phyloP scores from a whole-genome alignment of 228 moss, liverwort and hornwort species.

The Sphagnum fallax region DNA sequence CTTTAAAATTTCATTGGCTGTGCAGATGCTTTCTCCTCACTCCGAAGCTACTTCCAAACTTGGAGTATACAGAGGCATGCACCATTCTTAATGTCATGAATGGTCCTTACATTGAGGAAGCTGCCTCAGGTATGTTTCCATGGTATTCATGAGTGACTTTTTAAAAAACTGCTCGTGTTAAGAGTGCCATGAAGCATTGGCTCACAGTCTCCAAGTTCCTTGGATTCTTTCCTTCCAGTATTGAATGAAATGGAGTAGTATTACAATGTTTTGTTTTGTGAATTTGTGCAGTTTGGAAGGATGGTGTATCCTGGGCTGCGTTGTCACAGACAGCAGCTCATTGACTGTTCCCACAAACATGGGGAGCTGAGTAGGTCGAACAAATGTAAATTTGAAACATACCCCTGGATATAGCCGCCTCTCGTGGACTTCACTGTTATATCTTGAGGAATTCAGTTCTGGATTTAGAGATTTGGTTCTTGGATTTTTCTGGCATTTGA shows the following conservation, averaged over 20 bases:
- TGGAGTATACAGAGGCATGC: conserved; percentile 82
- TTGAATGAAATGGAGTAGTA: not conserved
- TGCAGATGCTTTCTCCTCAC: conserved; percentile 90
- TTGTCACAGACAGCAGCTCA: conserved; percentile 2
- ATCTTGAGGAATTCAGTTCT: no score
- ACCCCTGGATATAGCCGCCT: no score
- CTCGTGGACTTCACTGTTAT: no score
- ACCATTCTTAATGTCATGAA: conserved; percentile 93
- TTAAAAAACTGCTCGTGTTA: not conserved
- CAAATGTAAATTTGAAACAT: no score
- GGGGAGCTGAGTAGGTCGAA: no score
- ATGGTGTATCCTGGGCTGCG: conserved; percentile 7
- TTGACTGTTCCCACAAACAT: not conserved
- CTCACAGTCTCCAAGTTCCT: not conserved
- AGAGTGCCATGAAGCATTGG: not conserved
- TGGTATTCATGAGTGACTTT: not conserved
- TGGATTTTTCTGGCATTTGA: no score
- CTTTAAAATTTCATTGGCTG: not conserved
- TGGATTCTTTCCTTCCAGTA: not conserved
- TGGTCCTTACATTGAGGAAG: conserved; percentile 75
- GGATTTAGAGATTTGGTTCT: no score
- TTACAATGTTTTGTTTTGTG: not conserved
- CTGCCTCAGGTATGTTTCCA: conserved; percentile 52
- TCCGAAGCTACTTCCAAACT: conserved; percentile 82
- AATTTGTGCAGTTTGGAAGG: conserved; percentile 6